A percentile compares a stretch with the other conserved stretches of the same genome.
Conservation (phyloP, 2,329 filamentous ascomycete species). For the Fusarium nurragi region DNA sequence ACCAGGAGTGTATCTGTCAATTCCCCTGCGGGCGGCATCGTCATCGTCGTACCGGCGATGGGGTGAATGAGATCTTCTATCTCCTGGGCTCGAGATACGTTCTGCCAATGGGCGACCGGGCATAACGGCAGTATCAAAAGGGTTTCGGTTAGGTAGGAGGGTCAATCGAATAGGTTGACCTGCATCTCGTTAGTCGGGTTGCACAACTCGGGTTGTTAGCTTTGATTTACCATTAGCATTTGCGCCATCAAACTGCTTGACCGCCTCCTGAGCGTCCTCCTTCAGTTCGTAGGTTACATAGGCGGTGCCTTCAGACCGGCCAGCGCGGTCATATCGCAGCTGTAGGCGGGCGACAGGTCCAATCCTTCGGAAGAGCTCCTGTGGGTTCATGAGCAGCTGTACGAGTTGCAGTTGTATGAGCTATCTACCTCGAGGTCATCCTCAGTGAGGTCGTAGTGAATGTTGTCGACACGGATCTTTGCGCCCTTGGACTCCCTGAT, state of each 20-base stretch:
- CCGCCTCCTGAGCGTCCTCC: conserved; percentile 77
- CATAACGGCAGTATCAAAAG: conserved; percentile 65
- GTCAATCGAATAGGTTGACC: conserved; percentile 83
- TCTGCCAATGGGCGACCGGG: conserved; percentile 68
- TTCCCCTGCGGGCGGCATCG: conserved; percentile 70
- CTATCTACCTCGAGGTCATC: conserved; percentile 77
- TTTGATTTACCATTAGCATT: conserved; percentile 77
- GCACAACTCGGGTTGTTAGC: not conserved
- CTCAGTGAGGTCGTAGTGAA: conserved; percentile 91
- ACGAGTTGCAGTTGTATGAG: not conserved
- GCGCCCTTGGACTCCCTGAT: conserved; percentile 65
- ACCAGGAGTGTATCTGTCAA: conserved; percentile 83
- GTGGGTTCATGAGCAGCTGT: conserved; percentile 40
- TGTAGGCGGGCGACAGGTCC: conserved; percentile 75
- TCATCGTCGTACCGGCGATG: conserved; percentile 59
- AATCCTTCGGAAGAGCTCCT: conserved; percentile 85
- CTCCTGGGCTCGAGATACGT: conserved; percentile 64
- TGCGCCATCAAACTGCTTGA: conserved; percentile 85
- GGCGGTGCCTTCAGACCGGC: conserved; percentile 85
- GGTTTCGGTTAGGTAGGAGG: conserved; percentile 68
- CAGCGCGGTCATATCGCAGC: conserved; percentile 85
- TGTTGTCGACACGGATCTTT: conserved; percentile 85
- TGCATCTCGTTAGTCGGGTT: conserved; percentile 42
- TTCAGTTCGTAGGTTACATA: conserved; percentile 81
- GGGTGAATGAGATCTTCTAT: conserved; percentile 70